Evolutionary conservation across 345 rosid genomes (phyloP), one percentile per base, ranked within the genome.

Genomic region (Linum usitatissimum): DNA sequence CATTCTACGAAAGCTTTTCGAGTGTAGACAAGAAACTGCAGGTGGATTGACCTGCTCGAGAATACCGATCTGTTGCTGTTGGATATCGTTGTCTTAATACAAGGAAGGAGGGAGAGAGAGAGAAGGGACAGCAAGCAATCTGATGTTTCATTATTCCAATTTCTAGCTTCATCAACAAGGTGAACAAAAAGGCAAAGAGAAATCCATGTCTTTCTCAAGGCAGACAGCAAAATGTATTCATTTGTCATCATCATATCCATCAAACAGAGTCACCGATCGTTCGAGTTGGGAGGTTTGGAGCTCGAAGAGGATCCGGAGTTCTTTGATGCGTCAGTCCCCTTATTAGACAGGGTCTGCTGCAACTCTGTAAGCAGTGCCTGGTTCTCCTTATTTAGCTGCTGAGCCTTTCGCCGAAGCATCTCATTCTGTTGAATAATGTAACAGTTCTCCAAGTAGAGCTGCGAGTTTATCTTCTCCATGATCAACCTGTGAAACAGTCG

Each of bases 1-100:
- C 94, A 62, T 92, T 87, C 77, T 87, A 81, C 71, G 64, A 68
- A 23, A 70, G 73, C 63, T 89, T 89, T 78, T 85, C 96, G 48
- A 77, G 79, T 72, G 64, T 89, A 67, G 96, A 87, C 71, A 69
- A 64, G 75, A 85, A 83, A 76, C 85, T 87, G 58, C 40, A 62
- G 7, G 77, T 92, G 21, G 98, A 89, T 71, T 77, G 62, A 34
- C 38, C 38, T 34, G 38, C 38, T 34, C 38, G 38, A 34, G 38
- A 34, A 34, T 23, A 23, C 28, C 28, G 28, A 23, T 23, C 2
- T 23, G 28, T 23, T 23, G 28, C 2, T 23, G 28, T 23, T 23
- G 28, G 28, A 23, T 23, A 23, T 23, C 28, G 28, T 23, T 23
- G 28, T 23, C 28, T 23, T 23, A 23, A 23, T 23, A 23, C 28